Base-by-base conservation (phyloP, 768 basidiomycete species). In the Leccinum disarticulatum region DNA sequence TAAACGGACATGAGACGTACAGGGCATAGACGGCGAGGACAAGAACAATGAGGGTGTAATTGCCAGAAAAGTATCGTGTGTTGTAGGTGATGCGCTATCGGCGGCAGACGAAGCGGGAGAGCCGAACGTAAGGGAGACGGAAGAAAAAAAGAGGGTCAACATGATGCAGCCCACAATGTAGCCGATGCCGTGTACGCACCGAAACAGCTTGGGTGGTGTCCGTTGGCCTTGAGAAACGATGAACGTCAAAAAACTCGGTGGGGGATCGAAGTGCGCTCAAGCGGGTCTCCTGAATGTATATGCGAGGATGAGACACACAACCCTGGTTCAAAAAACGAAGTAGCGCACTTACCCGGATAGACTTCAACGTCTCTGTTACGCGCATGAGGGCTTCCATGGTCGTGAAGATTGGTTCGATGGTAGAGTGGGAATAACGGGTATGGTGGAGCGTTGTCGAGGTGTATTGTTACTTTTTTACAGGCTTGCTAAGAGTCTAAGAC, bases 41-140 rank as follows among this genome's bases (percentile, higher is more conserved):
- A 59, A 83, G 83, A 17, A 94, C 78, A 67, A 95, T 83, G 70
- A 93, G 74, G 50, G 87, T 82, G 76, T 98, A 98, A 76, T 98
- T 98, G 56, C 93, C 88, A 58, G 90, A 92, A 76, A 91, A 92
- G 71, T 91, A 92, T 52, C 90, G 87, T 43, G 93, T 94, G 78
- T 96, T 96, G 79, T 96, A 94, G 25, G 92, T 91, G 83, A 95
- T 91, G 60, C 93, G 86, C 93, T 94, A 69, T 22, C 19, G 17
- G 15, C 13, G 25, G 13, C 14, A 31, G 4, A 33, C 17, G 14
- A 27, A 28, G 13, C 51, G 13, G 28, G 13, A 11, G 33, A 31
- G 15, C 19, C 43, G n/a, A 27, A 22, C 22, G 25, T 3, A n/a
- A 48, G 6, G 27, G 15, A 19, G 13, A 14, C 28, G 10, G 11